phyloP scores from a whole-genome alignment of 2,329 filamentous ascomycete genomes.

The Plectosphaerella sp. region DNA sequence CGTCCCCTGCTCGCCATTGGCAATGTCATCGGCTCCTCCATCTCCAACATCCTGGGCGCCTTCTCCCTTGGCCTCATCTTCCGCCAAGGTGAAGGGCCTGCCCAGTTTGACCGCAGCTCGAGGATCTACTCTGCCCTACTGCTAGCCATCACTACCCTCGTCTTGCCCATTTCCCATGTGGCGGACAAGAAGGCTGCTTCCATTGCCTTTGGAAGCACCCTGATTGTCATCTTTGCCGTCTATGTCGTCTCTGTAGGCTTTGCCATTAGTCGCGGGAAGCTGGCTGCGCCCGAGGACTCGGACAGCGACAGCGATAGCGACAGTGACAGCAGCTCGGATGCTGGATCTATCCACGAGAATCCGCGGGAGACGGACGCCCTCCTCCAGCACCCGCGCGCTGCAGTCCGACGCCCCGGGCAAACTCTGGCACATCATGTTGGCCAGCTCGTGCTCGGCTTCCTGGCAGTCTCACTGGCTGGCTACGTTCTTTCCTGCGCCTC shows the following conservation, averaged over 20 bases:
- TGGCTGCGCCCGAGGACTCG: conserved; percentile 31
- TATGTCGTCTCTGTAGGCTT: conserved; percentile 39
- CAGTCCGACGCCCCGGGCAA: neutral
- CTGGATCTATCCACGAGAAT: neutral
- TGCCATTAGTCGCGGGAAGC: conserved; percentile 37
- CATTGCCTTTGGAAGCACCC: conserved; percentile 22
- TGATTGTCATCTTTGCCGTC: conserved; percentile 35
- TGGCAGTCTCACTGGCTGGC: conserved; percentile 40
- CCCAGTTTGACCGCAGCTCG: conserved; percentile 40
- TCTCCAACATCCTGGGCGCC: conserved; percentile 52
- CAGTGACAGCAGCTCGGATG: conserved; percentile 17
- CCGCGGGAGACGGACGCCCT: conserved; percentile 1
- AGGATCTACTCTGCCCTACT: conserved; percentile 40
- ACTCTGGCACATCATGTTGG: conserved; percentile 12
- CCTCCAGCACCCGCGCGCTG: neutral
- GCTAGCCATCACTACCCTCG: conserved; percentile 35
- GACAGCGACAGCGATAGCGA: conserved; percentile 23
- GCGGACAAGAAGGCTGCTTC: conserved; percentile 1
- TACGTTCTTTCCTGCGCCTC: conserved; percentile 44
- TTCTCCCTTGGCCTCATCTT: conserved; percentile 48
- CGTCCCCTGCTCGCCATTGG: conserved; percentile 27
- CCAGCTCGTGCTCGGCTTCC: conserved; percentile 38
- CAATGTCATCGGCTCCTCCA: conserved; percentile 49
- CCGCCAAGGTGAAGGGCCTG: conserved; percentile 16
- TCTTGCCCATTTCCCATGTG: conserved; percentile 25